Evolutionary conservation across 768 basidiomycete genomes (phyloP).

Genomic region (Leccinellum rugosiceps): DNA sequence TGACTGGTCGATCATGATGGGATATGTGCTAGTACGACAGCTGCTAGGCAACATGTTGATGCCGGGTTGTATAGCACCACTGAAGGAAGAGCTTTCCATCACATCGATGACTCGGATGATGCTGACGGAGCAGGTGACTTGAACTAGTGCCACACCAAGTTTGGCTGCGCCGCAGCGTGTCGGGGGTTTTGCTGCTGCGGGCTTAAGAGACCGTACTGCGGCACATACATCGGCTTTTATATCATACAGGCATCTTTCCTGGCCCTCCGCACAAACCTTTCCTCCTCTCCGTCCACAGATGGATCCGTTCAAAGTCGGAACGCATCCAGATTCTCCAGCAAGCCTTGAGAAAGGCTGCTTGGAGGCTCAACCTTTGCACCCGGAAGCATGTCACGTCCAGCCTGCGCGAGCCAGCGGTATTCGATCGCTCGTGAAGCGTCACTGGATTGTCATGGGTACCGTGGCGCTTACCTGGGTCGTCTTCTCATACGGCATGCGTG

Average conservation of each 20-base stretch:
- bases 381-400: background rate
- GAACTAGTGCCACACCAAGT: background rate
- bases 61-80: background rate
- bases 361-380: background rate
- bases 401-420: background rate
- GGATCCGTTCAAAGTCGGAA: conserved; percentile 8
- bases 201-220: background rate
- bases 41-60: background rate
- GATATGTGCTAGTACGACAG: background rate
- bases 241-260: background rate
- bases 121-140: background rate
- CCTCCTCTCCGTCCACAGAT: conserved; percentile 6
- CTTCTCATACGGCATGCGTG: conserved; percentile 4
- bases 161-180: background rate
- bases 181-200: background rate
- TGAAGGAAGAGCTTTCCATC: too few species aligned
- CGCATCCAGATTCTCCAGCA: conserved; percentile 1
- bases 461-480: conserved; percentile 13
- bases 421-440: conserved; percentile 10
- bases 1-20: background rate
- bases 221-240: background rate
- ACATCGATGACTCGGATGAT: too few species aligned
- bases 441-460: conserved; percentile 3
- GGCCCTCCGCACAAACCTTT: background rate
- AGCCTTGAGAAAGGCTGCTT: conserved; percentile 20